Evolutionary conservation across 1,284 basidiomycete species (phyloP), one percentile per base, ranked within the genome.

Genomic region (Ustilago xerochloae): DNA sequence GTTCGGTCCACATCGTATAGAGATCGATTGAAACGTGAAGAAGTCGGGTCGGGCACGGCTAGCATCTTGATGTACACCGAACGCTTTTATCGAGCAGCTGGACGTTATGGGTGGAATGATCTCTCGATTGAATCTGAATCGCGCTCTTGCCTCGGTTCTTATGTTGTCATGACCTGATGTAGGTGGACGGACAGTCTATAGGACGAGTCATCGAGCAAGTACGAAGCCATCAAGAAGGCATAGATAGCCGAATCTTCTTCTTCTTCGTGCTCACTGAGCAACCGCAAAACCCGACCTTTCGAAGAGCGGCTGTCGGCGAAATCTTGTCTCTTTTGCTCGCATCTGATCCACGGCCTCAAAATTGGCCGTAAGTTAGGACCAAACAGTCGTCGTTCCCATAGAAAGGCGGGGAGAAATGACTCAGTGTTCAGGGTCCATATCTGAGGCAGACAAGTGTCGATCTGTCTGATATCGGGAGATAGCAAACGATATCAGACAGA

Each of bases 1-100:
- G 36, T 51, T 38, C 70, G 70, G 33, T 68, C 64, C 20, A 74
- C 66, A 38, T 74, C 66, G 63, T 57, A 68, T 32, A 74, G 35
- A 24, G 58, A 60, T 13, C 71, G 39, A n/a, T 52, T 32, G 56
- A 74, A 74, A 38, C 66, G 49, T 46, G 58, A 33, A 15, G 45
- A 16, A 30, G 68, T 63, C 20, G 60, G 32, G 18, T 47, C 20
- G 18, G 60, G 66, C 5, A 63, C 32, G 10, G 47, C 51, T 15
- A 69, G 66, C 66, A 69, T 69, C 18, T 22, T 39, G 52, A n/a
- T n/a, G 24, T 29, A n/a, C 18, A n/a, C 13, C 15, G 20, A 12
- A 5, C 12, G 41, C 22, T 13, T 24, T 20, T 13, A 13, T n/a
- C n/a, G n/a, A n/a, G n/a, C n/a, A n/a, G n/a, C n/a, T n/a, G n/a